Evolutionary conservation across 2,329 filamentous ascomycete genomes (phyloP), one percentile per base, ranked within the genome.

Genomic region (Fusarium sp.): DNA sequence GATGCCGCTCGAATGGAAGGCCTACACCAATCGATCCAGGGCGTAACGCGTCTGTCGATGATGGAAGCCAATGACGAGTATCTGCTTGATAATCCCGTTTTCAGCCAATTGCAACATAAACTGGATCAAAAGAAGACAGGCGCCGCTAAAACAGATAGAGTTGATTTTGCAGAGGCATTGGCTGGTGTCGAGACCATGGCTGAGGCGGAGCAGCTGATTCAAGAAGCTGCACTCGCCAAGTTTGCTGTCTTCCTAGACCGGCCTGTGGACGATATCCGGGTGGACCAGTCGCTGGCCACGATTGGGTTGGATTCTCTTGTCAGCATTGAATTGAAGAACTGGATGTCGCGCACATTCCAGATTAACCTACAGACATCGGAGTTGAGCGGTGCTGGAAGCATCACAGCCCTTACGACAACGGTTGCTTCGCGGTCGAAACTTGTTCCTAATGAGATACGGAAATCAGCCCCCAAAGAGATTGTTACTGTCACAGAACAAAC

Each of bases 291-390:
- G 0, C 18, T 65, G 8, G 44, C 56, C 3, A 65, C 62, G 5
- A 61, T 65, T 6, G 62, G 62, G 1, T 6, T 65, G 3, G 62
- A 65, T 20, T 65, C 62, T 8, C 45, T 65, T 5, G 62, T 65
- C 14, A 65, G 62, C 3, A 65, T 65, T 20, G 62, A 65, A 38
- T n/a, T 65, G 22, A 65, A 65, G 38, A 65, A 65, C 7, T 65
- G 62, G 62, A 65, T 65, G 62, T 56, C 62, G 15, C 62, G 62
- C 28, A 65, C 62, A 20, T 65, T 65, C 56, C 62, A 65, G 33
- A 56, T 65, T 7, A 65, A 62, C 45, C 39, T 65, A 3, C 62
- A 65, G 26, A 65, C 62, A 33, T 65, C 62, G 0, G 56, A 65
- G 24, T 20, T 65, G 56, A 62, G 62, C 14, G 62, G 56, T 13